These are phyloP conservation scores for Cucurbita maxima DNA, from an alignment of 306 rosid genomes.

Conservation along the genomic window DNA sequence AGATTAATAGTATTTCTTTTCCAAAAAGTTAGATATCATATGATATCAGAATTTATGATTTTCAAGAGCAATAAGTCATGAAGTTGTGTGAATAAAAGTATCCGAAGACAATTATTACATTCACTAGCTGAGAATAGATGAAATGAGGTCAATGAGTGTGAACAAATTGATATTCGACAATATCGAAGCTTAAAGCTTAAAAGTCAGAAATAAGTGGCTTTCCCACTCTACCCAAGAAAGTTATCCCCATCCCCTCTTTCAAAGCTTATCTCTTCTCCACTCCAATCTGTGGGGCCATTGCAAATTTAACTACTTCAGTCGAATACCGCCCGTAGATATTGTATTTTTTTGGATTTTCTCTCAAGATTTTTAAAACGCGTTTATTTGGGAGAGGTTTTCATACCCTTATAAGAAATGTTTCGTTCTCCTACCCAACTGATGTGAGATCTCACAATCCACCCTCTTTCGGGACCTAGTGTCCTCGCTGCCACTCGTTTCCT, in stretches of 20 bases:
- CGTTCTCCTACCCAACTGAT: too few relatives aligned
- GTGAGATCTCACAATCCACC: too few relatives aligned
- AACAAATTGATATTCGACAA: not conserved
- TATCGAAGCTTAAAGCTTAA: not conserved
- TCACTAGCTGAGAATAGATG: not conserved
- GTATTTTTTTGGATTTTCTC: too few relatives aligned
- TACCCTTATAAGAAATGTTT: too few relatives aligned
- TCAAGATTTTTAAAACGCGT: too few relatives aligned
- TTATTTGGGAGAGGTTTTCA: too few relatives aligned
- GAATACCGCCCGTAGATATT: too few relatives aligned
- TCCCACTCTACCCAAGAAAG: slow-evolving; percentile 4
- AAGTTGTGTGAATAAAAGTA: not conserved
- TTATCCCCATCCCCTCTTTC: not conserved
- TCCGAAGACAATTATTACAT: not conserved
- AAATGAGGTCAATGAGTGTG: not conserved
- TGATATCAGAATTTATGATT: not conserved
- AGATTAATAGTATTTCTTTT: too few relatives aligned
- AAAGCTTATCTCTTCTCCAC: slow-evolving; percentile 8
- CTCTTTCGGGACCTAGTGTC: too few relatives aligned
- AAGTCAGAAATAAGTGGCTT: not conserved
- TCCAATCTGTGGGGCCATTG: slow-evolving; percentile 2
- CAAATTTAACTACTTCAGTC: slow-evolving; percentile 1
- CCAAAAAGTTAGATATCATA: not conserved
- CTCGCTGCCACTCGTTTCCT: too few relatives aligned
- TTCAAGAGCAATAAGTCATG: not conserved